Percentiles rank a stretch among this genome's conserved stretches.
Evolutionary conservation across 2,329 filamentous ascomycete genomes (phyloP).

Genomic region (Aspergillus sp.): DNA sequence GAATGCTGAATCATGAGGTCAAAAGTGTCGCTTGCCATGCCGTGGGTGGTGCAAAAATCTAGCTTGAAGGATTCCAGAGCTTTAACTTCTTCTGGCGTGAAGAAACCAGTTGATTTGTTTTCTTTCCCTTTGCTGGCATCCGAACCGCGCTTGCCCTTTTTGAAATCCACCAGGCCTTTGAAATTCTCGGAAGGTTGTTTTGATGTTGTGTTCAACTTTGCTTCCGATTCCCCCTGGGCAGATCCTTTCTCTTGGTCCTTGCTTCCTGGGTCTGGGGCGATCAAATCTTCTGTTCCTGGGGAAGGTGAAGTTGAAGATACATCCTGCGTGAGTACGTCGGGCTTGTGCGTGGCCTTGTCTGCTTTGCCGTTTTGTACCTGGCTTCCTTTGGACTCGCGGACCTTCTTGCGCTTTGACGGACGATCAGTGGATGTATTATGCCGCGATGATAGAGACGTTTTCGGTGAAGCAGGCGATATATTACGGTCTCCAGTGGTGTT

Average conservation of each 20-base stretch:
- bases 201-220: neutral
- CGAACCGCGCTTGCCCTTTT: constrained; percentile 10
- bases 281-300: neutral
- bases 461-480: neutral
- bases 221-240: neutral
- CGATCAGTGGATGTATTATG: constrained; percentile 15
- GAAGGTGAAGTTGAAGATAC: neutral
- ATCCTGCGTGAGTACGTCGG: neutral
- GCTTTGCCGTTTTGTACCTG: constrained; percentile 16
- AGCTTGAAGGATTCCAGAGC: constrained; percentile 37
- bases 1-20: constrained; percentile 41
- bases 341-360: constrained; percentile 5
- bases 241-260: neutral
- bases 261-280: neutral
- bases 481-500: neutral
- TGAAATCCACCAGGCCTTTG: neutral
- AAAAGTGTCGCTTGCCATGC: constrained; percentile 25
- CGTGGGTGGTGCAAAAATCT: constrained; percentile 35
- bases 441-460: neutral
- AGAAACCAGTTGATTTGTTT: constrained; percentile 32
- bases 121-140: constrained; percentile 17
- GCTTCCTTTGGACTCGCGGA: constrained; percentile 18
- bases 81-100: constrained; percentile 33
- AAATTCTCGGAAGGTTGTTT: neutral
- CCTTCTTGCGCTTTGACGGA: constrained; percentile 32